Evolutionary conservation across 2,329 filamentous ascomycete species (phyloP).

Genomic region (Cordyceps militaris): DNA sequence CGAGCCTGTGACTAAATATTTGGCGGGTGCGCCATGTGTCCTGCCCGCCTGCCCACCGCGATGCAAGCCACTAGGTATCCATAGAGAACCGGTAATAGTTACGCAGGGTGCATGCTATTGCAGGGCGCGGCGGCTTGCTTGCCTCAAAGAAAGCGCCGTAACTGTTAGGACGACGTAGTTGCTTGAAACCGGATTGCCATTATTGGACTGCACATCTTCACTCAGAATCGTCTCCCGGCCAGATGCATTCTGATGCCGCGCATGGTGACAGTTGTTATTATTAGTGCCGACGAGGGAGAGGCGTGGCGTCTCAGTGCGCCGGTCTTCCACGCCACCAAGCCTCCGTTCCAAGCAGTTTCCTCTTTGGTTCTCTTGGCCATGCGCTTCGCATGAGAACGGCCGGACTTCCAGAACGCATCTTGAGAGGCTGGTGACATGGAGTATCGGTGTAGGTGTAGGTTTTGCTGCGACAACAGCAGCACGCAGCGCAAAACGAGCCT

Average conservation of each 20-base stretch:
- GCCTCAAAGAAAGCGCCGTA: background rate
- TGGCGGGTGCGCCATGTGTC: background rate
- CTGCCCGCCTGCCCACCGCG: background rate
- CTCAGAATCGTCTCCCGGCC: background rate
- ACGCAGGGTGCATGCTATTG: background rate
- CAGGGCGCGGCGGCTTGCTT: background rate
- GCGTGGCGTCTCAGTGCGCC: background rate
- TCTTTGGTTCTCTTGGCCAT: background rate
- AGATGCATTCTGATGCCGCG: background rate
- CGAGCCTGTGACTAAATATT: background rate
- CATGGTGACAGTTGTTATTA: background rate
- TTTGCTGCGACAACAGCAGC: background rate
- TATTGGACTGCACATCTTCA: background rate
- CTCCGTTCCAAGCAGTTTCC: conserved; percentile 5
- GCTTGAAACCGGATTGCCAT: background rate
- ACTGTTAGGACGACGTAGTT: background rate
- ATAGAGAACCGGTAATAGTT: background rate
- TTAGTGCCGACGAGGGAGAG: background rate
- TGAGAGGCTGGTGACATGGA: background rate
- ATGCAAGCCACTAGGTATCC: background rate
- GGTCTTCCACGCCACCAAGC: conserved; percentile 5
- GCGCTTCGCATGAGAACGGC: background rate
- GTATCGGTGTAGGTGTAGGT: background rate
- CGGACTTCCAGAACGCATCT: background rate
- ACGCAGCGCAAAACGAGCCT: background rate